Percentiles rank a stretch among this genome's conserved stretches.
phyloP scores from a whole-genome alignment of 306 rosid species.

The Abrus pulchellus region DNA sequence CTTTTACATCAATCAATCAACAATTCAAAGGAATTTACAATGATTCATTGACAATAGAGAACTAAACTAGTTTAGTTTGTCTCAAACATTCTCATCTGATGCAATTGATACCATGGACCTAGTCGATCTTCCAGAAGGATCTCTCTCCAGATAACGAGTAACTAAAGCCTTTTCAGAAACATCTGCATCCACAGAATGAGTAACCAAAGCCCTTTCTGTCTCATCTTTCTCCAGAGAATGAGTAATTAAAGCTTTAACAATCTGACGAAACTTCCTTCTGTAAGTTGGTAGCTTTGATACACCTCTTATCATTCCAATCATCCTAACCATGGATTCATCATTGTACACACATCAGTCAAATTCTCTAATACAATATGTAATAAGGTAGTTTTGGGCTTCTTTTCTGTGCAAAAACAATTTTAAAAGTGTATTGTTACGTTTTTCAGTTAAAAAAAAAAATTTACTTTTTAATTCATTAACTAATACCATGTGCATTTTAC shows the following conservation, averaged over 20 bases:
- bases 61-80: background rate
- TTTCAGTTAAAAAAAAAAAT: too few species aligned
- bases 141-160: slow-evolving; percentile 48
- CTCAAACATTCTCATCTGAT: slow-evolving; percentile 64
- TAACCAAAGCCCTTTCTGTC: slow-evolving; percentile 53
- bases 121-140: slow-evolving; percentile 45
- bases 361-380: background rate
- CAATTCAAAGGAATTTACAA: slow-evolving; percentile 48
- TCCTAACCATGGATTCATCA: slow-evolving; percentile 57
- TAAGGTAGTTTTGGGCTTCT: background rate
- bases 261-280: slow-evolving; percentile 70
- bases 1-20: slow-evolving; percentile 33
- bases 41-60: slow-evolving; percentile 21
- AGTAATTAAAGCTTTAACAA: slow-evolving; percentile 66
- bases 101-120: slow-evolving; percentile 54
- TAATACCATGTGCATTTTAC: too few species aligned
- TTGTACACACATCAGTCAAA: slow-evolving; percentile 38
- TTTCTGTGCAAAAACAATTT: too few species aligned
- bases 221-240: slow-evolving; percentile 50
- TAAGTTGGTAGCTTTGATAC: slow-evolving; percentile 79
- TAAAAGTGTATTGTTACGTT: too few species aligned
- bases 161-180: slow-evolving; percentile 62
- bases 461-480: too few species aligned
- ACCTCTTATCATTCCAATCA: slow-evolving; percentile 80
- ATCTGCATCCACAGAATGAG: slow-evolving; percentile 43